These are phyloP conservation scores for Penicillium rolfsii DNA, from an alignment of 2,329 filamentous ascomycete genomes.

Conservation along the genomic window DNA sequence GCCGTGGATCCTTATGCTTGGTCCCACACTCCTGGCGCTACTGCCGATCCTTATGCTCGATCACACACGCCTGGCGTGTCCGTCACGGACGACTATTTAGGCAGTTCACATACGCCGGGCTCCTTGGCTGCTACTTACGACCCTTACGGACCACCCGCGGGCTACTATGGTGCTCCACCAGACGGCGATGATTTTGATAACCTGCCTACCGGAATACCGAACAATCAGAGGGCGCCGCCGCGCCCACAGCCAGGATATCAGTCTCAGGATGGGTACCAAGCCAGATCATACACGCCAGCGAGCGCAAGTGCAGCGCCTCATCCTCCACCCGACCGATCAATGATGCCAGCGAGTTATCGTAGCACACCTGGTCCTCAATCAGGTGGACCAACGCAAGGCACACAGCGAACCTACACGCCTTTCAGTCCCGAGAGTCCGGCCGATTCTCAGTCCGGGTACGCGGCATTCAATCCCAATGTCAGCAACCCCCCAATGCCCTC, in stretches of 20 bases:
- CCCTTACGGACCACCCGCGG: slow-evolving; percentile 7
- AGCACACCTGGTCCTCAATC: slow-evolving; percentile 17
- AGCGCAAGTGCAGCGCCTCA: slow-evolving; percentile 1
- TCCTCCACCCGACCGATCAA: slow-evolving; percentile 6
- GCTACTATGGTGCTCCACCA: slow-evolving; percentile 17
- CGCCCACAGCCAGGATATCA: slow-evolving; percentile 20
- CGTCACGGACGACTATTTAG: slow-evolving; percentile 11
- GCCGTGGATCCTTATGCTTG: background rate
- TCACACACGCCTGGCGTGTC: too few species aligned
- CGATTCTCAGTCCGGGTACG: slow-evolving; percentile 22
- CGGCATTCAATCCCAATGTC: slow-evolving; percentile 25
- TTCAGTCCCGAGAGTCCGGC: slow-evolving; percentile 21
- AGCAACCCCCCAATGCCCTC: slow-evolving; percentile 14
- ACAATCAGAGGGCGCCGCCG: slow-evolving; percentile 9
- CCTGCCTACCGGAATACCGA: slow-evolving; percentile 14
- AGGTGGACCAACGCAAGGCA: slow-evolving; percentile 5
- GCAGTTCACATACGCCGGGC: slow-evolving; percentile 1
- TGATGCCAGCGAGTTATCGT: slow-evolving; percentile 20
- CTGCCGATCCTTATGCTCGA: background rate
- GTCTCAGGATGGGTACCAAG: slow-evolving; percentile 7
- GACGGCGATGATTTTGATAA: slow-evolving; percentile 14
- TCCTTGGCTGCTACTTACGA: slow-evolving; percentile 7
- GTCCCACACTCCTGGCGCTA: slow-evolving; percentile 18
- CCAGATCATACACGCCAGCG: slow-evolving; percentile 23
- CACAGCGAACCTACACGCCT: slow-evolving; percentile 12